These are phyloP conservation scores for Alternaria triticina DNA, from an alignment of 2,329 filamentous ascomycete species.

Conservation along the genomic window DNA sequence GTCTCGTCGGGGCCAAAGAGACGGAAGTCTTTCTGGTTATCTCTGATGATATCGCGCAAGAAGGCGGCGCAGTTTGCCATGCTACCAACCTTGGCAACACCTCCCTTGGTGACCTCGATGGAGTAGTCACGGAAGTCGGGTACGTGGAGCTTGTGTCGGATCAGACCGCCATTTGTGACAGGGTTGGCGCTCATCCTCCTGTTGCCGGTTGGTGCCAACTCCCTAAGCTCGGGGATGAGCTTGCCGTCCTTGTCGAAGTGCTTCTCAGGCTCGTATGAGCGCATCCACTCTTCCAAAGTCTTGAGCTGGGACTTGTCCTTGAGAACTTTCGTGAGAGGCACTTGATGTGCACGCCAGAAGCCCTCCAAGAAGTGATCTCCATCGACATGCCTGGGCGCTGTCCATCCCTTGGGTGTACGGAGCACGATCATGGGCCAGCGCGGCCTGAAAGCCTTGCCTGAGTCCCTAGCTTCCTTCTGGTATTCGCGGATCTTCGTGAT, in stretches of 20 bases:
- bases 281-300: conserved; percentile 78
- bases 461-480: conserved; percentile 75
- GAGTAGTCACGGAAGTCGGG: conserved; percentile 74
- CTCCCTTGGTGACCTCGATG: conserved; percentile 67
- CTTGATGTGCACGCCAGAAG: conserved; percentile 81
- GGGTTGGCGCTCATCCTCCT: conserved; percentile 80
- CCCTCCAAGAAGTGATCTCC: conserved; percentile 74
- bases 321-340: conserved; percentile 74
- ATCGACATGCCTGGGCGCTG: conserved; percentile 70
- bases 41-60: conserved; percentile 69
- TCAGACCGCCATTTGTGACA: conserved; percentile 72
- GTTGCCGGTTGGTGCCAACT: conserved; percentile 68
- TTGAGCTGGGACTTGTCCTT: conserved; percentile 71
- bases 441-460: conserved; percentile 72
- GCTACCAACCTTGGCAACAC: conserved; percentile 63
- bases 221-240: conserved; percentile 67
- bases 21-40: conserved; percentile 72
- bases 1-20: conserved; percentile 82
- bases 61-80: conserved; percentile 75
- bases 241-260: conserved; percentile 70
- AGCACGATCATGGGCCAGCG: conserved; percentile 82
- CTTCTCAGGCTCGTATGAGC: conserved; percentile 74
- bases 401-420: conserved; percentile 81
- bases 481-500: conserved; percentile 71
- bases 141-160: conserved; percentile 71